Percentiles rank a stretch among this genome's conserved stretches.
Conservation (phyloP, 805 yeast genomes). For the Yarrowia yakushimensis region DNA sequence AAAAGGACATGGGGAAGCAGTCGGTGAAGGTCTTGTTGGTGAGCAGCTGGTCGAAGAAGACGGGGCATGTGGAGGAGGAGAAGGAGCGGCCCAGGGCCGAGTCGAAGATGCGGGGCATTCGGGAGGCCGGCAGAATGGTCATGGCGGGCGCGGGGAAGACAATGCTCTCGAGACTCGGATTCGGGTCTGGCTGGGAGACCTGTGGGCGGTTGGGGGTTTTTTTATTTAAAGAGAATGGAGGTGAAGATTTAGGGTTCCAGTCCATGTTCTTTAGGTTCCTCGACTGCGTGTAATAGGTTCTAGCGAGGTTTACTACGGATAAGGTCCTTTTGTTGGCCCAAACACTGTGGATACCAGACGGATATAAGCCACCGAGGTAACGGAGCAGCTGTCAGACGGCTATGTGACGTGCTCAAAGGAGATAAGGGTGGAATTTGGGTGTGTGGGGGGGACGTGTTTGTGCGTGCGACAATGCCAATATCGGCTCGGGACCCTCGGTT, state of each 20-base stretch:
- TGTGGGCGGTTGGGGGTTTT: too few relatives aligned
- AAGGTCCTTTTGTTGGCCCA: not conserved
- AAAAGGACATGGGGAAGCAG: conserved; percentile 37
- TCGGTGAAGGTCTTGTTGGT: conserved; percentile 30
- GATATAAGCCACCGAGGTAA: not conserved
- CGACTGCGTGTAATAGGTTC: conserved; percentile 5
- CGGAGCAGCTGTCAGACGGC: not conserved
- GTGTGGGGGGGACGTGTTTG: not conserved
- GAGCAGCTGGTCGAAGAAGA: conserved; percentile 33
- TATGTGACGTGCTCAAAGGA: not conserved
- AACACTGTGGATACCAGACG: not conserved
- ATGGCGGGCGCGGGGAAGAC: not conserved
- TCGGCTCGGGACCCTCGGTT: too few relatives aligned
- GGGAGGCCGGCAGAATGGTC: conserved; percentile 4
- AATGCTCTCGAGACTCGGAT: not conserved
- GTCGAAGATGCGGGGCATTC: conserved; percentile 35
- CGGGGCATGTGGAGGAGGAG: conserved; percentile 32
- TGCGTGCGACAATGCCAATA: too few relatives aligned
- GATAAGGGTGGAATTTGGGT: not conserved
- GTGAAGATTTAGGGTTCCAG: not conserved
- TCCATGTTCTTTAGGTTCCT: not conserved
- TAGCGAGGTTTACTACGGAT: not conserved
- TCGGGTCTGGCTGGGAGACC: not conserved
- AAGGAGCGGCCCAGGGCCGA: conserved; percentile 35
- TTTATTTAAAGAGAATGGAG: not conserved